phyloP scores from a whole-genome alignment of 345 rosid genomes.

The Eucalyptus regnans region DNA sequence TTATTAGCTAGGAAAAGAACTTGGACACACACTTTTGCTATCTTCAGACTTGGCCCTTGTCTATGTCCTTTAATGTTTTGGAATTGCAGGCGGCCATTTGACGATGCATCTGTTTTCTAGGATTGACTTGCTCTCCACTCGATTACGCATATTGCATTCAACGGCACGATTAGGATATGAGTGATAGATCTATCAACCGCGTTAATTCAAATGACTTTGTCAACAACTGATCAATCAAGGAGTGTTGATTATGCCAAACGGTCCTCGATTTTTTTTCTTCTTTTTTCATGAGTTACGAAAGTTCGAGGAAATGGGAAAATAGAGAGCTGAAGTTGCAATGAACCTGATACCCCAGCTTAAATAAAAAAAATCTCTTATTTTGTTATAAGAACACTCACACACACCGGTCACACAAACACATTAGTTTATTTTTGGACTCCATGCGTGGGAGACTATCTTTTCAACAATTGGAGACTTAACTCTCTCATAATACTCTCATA shows the following conservation, averaged over 20 bases:
- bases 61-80: background rate
- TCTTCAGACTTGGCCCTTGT: background rate
- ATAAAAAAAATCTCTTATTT: no score
- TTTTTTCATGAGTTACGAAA: background rate
- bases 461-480: no score
- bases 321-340: background rate
- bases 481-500: no score
- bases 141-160: background rate
- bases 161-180: background rate
- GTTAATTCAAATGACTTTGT: background rate
- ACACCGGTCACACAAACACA: no score
- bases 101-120: background rate
- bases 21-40: background rate
- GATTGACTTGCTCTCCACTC: background rate
- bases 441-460: no score
- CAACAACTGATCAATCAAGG: background rate
- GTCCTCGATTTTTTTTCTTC: background rate
- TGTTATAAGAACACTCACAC: no score
- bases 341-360: background rate
- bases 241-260: background rate
- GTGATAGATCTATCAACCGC: background rate
- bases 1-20: background rate
- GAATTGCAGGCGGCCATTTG: background rate
- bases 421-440: no score
- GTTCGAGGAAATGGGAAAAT: background rate